These are phyloP conservation scores for Colletotrichum chrysophilum DNA, from an alignment of 2,329 filamentous ascomycete genomes.

Conservation along the genomic window DNA sequence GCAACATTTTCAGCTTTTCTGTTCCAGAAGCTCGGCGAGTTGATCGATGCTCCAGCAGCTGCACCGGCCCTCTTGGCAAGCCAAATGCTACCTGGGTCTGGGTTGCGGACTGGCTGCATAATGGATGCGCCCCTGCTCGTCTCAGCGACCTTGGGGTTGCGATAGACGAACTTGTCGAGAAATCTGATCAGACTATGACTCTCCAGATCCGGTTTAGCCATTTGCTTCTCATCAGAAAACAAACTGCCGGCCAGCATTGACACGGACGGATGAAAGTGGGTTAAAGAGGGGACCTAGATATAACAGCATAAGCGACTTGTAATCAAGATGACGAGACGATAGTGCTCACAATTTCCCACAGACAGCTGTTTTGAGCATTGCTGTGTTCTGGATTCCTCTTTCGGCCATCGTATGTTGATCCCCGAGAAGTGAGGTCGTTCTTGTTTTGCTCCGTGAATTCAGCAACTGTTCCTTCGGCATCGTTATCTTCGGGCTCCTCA, in stretches of 20 bases:
- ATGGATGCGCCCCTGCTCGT: conserved; percentile 81
- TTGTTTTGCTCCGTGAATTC: conserved; percentile 25
- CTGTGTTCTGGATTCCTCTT: conserved; percentile 92
- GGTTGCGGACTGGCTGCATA: conserved; percentile 84
- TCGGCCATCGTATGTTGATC: conserved; percentile 75
- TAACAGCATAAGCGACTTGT: not conserved
- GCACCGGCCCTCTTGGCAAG: conserved; percentile 55
- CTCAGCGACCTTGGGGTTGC: conserved; percentile 79
- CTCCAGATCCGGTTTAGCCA: conserved; percentile 87
- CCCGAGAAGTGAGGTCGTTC: conserved; percentile 24
- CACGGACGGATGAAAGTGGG: conserved; percentile 93
- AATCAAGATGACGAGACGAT: not conserved
- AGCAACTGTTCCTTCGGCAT: conserved; percentile 49
- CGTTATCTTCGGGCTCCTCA: conserved; percentile 78
- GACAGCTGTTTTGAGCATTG: conserved; percentile 89
- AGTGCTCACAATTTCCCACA: conserved; percentile 83
- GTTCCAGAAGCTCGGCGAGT: conserved; percentile 89
- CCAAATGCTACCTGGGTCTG: conserved; percentile 62
- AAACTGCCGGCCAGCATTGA: conserved; percentile 80
- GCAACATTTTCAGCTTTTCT: conserved; percentile 88
- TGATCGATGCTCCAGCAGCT: conserved; percentile 59
- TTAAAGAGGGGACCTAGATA: conserved; percentile 65
- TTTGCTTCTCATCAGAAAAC: conserved; percentile 71
- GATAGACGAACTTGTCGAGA: conserved; percentile 98
- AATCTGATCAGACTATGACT: conserved; percentile 94